A percentile compares a stretch with the other conserved stretches of the same genome.
These are phyloP conservation scores for Penicillium sp. DNA, from an alignment of 2,329 filamentous ascomycete genomes.

Conservation along the genomic window DNA sequence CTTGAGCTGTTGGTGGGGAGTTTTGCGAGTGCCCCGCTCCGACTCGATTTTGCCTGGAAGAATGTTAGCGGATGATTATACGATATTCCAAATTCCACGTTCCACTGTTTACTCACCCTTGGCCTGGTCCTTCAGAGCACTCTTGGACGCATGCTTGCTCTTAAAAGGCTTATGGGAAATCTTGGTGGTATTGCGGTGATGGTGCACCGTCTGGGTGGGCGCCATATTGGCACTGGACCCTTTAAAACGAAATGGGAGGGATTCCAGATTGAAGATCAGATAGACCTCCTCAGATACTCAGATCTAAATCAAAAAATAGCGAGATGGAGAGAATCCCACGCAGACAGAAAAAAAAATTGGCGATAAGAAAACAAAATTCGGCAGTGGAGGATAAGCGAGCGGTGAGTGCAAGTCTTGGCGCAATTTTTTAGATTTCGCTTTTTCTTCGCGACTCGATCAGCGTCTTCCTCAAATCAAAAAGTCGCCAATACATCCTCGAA, in stretches of 20 bases:
- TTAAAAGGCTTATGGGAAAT: slow-evolving; percentile 85
- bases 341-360: slow-evolving; percentile 14
- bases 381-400: slow-evolving; percentile 37
- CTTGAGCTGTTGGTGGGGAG: slow-evolving; percentile 93
- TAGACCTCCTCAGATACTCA: background rate
- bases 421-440: slow-evolving; percentile 31
- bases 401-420: slow-evolving; percentile 35
- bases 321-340: slow-evolving; percentile 2
- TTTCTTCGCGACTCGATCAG: slow-evolving; percentile 13
- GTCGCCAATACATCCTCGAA: slow-evolving; percentile 9
- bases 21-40: slow-evolving; percentile 73
- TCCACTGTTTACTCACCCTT: slow-evolving; percentile 61
- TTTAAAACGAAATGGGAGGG: slow-evolving; percentile 82
- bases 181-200: slow-evolving; percentile 92
- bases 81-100: background rate
- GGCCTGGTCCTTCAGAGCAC: slow-evolving; percentile 72
- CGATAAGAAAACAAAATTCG: slow-evolving; percentile 35
- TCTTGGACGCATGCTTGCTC: slow-evolving; percentile 83
- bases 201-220: slow-evolving; percentile 60
- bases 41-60: slow-evolving; percentile 67
- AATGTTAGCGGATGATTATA: slow-evolving; percentile 8
- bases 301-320: slow-evolving; percentile 4
- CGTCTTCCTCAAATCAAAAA: slow-evolving; percentile 6
- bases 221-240: slow-evolving; percentile 67
- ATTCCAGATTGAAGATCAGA: slow-evolving; percentile 37